Conservation (phyloP, 352 stramenopile genomes). For the Thraustochytrium sp. region DNA sequence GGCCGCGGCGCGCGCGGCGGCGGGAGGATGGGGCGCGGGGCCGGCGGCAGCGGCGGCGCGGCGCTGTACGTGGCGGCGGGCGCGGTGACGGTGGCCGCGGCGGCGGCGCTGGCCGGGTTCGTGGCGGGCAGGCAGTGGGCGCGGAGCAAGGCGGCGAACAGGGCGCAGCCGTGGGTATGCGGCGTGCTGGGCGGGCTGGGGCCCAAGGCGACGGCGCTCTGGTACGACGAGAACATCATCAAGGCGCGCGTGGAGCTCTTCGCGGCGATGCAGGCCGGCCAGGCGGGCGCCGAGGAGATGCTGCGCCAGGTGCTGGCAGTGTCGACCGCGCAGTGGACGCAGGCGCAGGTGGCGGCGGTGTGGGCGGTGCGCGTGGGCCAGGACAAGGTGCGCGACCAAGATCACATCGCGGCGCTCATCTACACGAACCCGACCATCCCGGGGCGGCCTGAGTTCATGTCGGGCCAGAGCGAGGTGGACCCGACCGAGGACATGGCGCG, state of each 20-base stretch:
- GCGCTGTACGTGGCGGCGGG: no score
- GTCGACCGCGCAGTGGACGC: slow-evolving; percentile 30
- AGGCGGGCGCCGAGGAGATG: not conserved
- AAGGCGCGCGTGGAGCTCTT: slow-evolving; percentile 14
- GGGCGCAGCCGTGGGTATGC: not conserved
- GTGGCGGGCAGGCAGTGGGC: no score
- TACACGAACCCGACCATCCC: slow-evolving; percentile 43
- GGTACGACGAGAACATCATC: slow-evolving; percentile 42
- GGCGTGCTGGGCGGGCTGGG: slow-evolving; percentile 37
- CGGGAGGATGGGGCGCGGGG: no score
- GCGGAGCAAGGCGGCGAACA: no score
- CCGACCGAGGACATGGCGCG: slow-evolving; percentile 31
- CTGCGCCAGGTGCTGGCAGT: not conserved
- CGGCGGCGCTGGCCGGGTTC: no score
- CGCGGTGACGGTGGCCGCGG: no score
- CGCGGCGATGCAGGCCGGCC: not conserved
- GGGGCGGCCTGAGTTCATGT: slow-evolving; percentile 40
- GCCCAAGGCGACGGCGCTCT: slow-evolving; percentile 38
- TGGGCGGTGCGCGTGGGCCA: not conserved
- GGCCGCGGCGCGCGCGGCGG: no score
- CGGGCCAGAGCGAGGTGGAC: not conserved
- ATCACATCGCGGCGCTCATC: slow-evolving; percentile 31
- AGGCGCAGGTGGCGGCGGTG: not conserved
- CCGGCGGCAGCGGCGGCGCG: no score
- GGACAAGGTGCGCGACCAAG: slow-evolving; percentile 38